Evolutionary conservation across 2,329 filamentous ascomycete species (phyloP).

Genomic region (Aspergillus clavatus): DNA sequence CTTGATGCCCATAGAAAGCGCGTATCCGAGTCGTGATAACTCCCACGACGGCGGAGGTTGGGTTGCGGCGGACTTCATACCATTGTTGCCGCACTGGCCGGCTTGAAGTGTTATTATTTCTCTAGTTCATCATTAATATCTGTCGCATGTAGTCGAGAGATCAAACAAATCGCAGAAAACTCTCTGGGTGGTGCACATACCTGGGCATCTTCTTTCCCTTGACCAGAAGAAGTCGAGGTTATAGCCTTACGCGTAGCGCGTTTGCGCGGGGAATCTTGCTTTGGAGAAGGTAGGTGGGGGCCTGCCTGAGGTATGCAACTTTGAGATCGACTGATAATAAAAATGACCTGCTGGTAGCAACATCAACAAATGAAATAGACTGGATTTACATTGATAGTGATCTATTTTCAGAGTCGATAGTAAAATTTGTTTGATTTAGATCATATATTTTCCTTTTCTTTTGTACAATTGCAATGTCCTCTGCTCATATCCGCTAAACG

Average conservation of each 20-base stretch:
- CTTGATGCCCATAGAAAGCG: neutral
- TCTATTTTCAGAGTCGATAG: no score
- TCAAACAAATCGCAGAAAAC: no score
- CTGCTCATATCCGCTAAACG: no score
- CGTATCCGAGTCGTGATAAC: constrained; percentile 5
- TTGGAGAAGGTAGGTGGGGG: constrained; percentile 10
- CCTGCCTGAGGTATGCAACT: constrained; percentile 25
- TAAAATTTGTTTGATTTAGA: no score
- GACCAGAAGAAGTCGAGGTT: constrained; percentile 24
- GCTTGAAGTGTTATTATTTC: constrained; percentile 99
- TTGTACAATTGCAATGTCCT: no score
- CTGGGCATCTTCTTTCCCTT: constrained; percentile 36
- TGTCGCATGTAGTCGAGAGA: constrained; percentile 1
- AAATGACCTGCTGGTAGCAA: neutral
- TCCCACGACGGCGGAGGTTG: constrained; percentile 17
- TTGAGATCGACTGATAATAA: neutral
- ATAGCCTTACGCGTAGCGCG: constrained; percentile 32
- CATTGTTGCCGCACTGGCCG: constrained; percentile 98
- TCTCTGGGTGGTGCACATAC: constrained; percentile 18
- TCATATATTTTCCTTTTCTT: no score
- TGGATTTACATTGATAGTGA: neutral
- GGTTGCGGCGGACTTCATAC: constrained; percentile 54
- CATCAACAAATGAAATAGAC: no score
- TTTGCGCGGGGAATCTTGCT: constrained; percentile 30
- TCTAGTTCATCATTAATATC: constrained; percentile 45